Base-by-base conservation (phyloP, 1,284 basidiomycete species). In the Melampsora occidentalis region DNA sequence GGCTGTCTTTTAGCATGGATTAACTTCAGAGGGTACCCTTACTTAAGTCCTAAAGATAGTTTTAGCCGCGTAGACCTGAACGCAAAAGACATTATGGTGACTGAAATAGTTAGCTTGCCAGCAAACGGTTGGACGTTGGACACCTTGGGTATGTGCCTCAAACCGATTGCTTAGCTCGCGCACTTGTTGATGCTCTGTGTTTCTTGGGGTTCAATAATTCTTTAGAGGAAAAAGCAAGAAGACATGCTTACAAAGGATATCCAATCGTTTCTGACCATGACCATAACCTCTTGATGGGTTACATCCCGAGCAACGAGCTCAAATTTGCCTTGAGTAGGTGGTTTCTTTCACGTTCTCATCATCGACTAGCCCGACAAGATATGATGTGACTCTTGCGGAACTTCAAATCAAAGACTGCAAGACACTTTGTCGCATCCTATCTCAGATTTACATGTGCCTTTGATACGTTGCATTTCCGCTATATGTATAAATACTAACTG, bases 11-110 rank as follows among this genome's bases (percentile, higher is more conserved):
- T 20, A 79, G 79, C 78, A 5, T 82, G 81, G 81, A 81, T 82
- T 70, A 79, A 79, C 68, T 75, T 81, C n/a, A 79, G 87, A 66
- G 85, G 86, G 48, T 91, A 91, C 80, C 89, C 90, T 0, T 91
- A 90, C 88, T 84, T 91, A 4, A 80, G 80, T 77, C 87, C 89
- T n/a, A 87, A 89, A 42, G 85, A 86, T 42, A 88, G 90, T 77
- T 90, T 88, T 81, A 87, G 87, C 53, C 89, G 90, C 80, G 84
- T 86, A 61, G 89, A 88, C 12, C 86, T 89, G 79, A 88, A 86
- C 3, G 90, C 88, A 1, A 86, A 85, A 20, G 85, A 86, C 70
- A 84, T 89, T 72, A 90, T 91, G 90, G 88, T 86, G 59, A 85
- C 87, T 18, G 82, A 86, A 5, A 35, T 70, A 28, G 65, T 67